Percentiles rank a stretch among this genome's conserved stretches.
Conservation (phyloP, 2,329 filamentous ascomycete species). For the Alternaria sp. region DNA sequence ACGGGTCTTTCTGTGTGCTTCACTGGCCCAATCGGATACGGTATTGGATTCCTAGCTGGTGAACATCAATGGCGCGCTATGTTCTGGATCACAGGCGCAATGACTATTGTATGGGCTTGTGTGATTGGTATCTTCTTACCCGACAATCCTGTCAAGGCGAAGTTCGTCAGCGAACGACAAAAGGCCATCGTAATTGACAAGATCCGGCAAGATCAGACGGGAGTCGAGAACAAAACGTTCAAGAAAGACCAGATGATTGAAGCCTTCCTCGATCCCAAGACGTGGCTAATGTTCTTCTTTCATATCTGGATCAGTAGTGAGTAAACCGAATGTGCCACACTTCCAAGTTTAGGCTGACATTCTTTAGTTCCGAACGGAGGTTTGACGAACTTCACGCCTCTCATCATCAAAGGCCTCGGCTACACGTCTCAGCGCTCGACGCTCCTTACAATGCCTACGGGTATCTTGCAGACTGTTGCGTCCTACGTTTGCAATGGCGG, state of each 20-base stretch:
- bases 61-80: slow-evolving; percentile 49
- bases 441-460: slow-evolving; percentile 35
- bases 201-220: slow-evolving; percentile 53
- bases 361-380: slow-evolving; percentile 42
- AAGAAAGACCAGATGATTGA: slow-evolving; percentile 54
- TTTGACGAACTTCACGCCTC: slow-evolving; percentile 40
- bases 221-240: slow-evolving; percentile 56
- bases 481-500: slow-evolving; percentile 50
- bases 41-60: slow-evolving; percentile 32
- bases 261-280: slow-evolving; percentile 50
- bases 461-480: slow-evolving; percentile 42
- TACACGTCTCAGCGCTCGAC: slow-evolving; percentile 40
- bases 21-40: slow-evolving; percentile 41
- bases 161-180: slow-evolving; percentile 42
- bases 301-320: slow-evolving; percentile 32
- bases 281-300: slow-evolving; percentile 45
- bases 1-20: slow-evolving; percentile 44
- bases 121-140: slow-evolving; percentile 45
- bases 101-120: slow-evolving; percentile 40
- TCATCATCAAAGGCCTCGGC: slow-evolving; percentile 42
- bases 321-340: not conserved
- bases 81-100: slow-evolving; percentile 47
- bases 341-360: not conserved
- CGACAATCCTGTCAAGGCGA: slow-evolving; percentile 48
- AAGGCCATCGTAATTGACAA: slow-evolving; percentile 40